Percentiles rank a stretch among this genome's conserved stretches.
phyloP scores from a whole-genome alignment of 371 early-diverging fungal species.

The Mucor sp. region DNA sequence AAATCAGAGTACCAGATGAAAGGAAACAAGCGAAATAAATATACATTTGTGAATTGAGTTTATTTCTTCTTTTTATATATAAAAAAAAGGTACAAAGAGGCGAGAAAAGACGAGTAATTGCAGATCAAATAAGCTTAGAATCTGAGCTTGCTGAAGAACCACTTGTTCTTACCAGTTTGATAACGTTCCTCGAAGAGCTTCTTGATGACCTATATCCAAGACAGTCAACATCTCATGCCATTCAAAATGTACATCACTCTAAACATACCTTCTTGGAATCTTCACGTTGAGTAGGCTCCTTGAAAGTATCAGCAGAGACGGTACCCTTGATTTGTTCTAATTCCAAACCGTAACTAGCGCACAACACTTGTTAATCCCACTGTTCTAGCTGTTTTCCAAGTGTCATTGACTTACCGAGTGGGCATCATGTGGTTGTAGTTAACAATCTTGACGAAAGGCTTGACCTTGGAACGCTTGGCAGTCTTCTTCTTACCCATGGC shows the following conservation, averaged over 20 bases:
- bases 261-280: conserved; percentile 77
- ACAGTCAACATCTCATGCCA: background rate
- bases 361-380: background rate
- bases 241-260: background rate
- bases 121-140: conserved; percentile 67
- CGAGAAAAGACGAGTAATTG: background rate
- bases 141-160: conserved; percentile 99
- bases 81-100: conserved; percentile 4
- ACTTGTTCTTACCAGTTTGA: conserved; percentile 98
- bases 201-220: conserved; percentile 69
- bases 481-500: conserved; percentile 93
- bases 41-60: conserved; percentile 3
- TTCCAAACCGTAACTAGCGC: conserved; percentile 75
- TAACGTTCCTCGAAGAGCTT: conserved; percentile 95
- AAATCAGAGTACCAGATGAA: background rate
- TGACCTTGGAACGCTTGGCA: conserved; percentile 94
- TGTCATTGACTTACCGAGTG: conserved; percentile 70
- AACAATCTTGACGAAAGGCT: conserved; percentile 98
- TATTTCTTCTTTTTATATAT: background rate
- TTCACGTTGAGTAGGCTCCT: conserved; percentile 92
- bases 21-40: background rate
- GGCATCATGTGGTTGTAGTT: conserved; percentile 99
- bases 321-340: conserved; percentile 87
- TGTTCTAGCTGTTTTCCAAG: background rate
- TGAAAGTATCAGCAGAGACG: conserved; percentile 86